phyloP scores from a whole-genome alignment of 768 basidiomycete species.

The Porphyrellus cyaneotinctus region DNA sequence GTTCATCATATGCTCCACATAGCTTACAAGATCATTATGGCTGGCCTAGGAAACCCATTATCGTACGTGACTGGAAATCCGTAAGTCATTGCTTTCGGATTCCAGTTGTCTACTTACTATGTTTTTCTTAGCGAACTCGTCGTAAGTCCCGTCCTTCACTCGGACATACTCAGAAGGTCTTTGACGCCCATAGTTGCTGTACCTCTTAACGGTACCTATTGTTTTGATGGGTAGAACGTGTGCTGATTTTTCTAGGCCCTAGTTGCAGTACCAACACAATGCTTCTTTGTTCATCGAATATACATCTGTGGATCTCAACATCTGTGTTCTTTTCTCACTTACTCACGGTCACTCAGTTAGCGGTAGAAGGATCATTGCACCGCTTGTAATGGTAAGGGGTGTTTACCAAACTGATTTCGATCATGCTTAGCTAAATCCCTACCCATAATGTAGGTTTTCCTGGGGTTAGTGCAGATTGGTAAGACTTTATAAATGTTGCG shows the following conservation, averaged over 20 bases:
- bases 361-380: not conserved
- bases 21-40: not conserved
- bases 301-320: not conserved
- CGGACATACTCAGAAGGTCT: not conserved
- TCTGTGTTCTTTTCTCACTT: not conserved
- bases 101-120: not conserved
- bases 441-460: not conserved
- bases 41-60: not conserved
- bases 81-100: not conserved
- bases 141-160: not conserved
- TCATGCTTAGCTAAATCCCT: not conserved
- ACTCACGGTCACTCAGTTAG: not conserved
- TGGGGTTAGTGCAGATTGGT: slow-evolving; percentile 6
- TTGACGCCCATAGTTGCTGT: not conserved
- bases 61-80: not conserved
- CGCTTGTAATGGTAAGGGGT: not conserved
- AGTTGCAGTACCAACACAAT: not conserved
- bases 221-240: not conserved
- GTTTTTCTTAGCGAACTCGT: not conserved
- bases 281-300: not conserved
- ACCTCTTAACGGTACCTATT: not conserved
- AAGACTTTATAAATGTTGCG: not conserved
- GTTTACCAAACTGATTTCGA: not conserved
- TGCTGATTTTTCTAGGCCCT: not conserved
- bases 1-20: not conserved